Evolutionary conservation across 1,139 yeast species (phyloP), one percentile per base, ranked within the genome.

Genomic region (Hansenula lynferdii): DNA sequence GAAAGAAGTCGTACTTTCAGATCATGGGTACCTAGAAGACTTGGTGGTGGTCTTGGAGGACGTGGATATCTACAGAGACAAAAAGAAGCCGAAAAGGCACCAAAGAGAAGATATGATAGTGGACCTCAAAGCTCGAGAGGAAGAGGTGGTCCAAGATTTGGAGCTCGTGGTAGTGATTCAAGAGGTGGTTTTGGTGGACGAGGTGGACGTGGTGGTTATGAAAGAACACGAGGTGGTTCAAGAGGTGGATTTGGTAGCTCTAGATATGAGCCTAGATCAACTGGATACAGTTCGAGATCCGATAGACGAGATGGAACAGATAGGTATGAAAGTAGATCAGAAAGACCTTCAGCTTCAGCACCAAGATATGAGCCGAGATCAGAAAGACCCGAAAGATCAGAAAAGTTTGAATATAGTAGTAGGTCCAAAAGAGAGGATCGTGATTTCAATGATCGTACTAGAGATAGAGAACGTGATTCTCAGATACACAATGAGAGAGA

Each of bases 1-100:
- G 97, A 89, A 56, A 66, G 97, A 40, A 95, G 95, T 2, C 64
- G 97, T 26, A 64, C 84, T 0, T 77, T 79, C 12, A 73, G 83
- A 42, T 73, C 72, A 46, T 92, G 96, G 95, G 75, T 73, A 43
- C 98, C 98, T 0, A 62, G 90, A 56, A 58, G 85, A 41, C 61
- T 84, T 1, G 90, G 87, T 1, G 92, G 92, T 4, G 90, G 90
- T 0, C 56, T 77, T 11, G 89, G 87, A 7, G 86, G 86, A 2
- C 62, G 86, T 40, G 77, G 70, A 19, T 70, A 72, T 48, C 57
- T 69, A 14, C 54, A 56, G 37, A 41, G 35, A 31, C 42, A 42
- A 11, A 43, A 34, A 15, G 36, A 30, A 26, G 39, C 32, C 19
- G 47, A 41, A 28, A 30, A 28, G 7, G 34, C 33, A 5, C 28